Base-by-base conservation (phyloP, 805 yeast species). In the Saccharomyces eubayanus region DNA sequence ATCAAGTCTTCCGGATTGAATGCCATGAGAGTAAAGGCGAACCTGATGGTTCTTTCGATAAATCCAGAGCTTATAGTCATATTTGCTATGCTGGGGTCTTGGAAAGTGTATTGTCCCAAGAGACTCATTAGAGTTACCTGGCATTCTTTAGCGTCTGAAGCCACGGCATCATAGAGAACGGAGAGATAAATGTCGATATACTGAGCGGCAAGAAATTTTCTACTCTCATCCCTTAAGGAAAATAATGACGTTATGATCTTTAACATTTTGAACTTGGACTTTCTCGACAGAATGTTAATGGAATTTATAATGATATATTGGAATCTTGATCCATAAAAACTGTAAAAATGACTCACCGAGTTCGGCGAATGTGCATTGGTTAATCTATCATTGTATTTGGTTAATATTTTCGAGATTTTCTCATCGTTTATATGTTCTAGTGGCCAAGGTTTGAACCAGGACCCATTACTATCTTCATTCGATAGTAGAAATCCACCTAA, bases 101-200 rank as follows among this genome's bases (percentile, higher is more conserved):
- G 70, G 36, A 65, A 65, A 8, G 64, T 60, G 45, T 65, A 65
- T 51, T 68, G 72, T 2, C 70, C 65, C 20, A 68, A 41, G 10
- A 59, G 49, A 41, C 64, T 58, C 66, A 68, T 62, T 12, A 64
- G 30, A 21, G 66, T 54, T 8, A 63, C 58, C 49, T 62, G 62
- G 31, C 58, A 54, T 8, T 65, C 65, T 3, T 56, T 52, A 5
- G 51, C 43, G 40, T 65, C 68, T 6, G 67, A 61, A 11, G 65
- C 61, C 6, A 66, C 67, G 2, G 69, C 55, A 45, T 59, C 59
- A 51, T 63, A 65, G 12, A 65, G 58, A 10, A 67, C 45, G 10
- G 80, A 77, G 0, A 95, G 91, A 66, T 92, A 92, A 0, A 89
- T 74, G 60, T 89, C 95, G 46, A 89, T 86, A 63, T 89, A 90